Base-by-base conservation (phyloP, 2,329 filamentous ascomycete genomes). In the Colletotrichum spaethianum region DNA sequence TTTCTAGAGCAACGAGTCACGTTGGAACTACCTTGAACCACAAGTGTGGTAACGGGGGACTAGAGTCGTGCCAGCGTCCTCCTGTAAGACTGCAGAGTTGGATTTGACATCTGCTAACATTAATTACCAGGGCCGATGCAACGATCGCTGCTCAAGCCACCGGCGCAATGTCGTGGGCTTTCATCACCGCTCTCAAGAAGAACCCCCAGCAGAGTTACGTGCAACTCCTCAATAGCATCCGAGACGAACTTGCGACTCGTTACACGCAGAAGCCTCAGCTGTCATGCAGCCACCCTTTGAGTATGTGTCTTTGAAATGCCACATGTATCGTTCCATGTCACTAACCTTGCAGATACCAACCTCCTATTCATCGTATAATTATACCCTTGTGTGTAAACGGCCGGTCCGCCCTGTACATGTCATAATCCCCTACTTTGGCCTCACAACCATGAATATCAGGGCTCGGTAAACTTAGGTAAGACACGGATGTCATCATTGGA, bases 161-260 rank as follows among this genome's bases (percentile, higher is more conserved):
- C 0, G 96, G 96, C 63, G 96, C 96, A 79, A 98, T 99, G 96
- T 98, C 95, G 1, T 98, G 94, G 92, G 96, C 96, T 12, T 99
- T 99, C 81, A 95, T 99, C 81, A 93, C 88, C 6, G 93, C 95
- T 53, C 89, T 99, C 76, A 96, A 94, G 86, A 98, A 98, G 89
- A 97, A 98, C 81, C 95, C 96, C 0, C 95, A 98, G 80, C 96
- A 99, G 86, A 98, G 95, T 85, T 99, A 99, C 79, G 95, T 99
- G 63, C 93, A 98, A 85, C 86, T 99, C 74, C 89, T 99, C 77
- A 98, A 98, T 87, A 98, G 93, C 83, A 98, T 99, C 78, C 93
- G 96, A 74, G 95, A 98, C 77, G 95, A 98, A 83, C 87, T 99
- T 74, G 86, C 94, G 73, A 91, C 90, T 62, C 96, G 96, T 80